Evolutionary conservation across 2,329 filamentous ascomycete species (phyloP).

Genomic region (Colletotrichum ledebouriae): DNA sequence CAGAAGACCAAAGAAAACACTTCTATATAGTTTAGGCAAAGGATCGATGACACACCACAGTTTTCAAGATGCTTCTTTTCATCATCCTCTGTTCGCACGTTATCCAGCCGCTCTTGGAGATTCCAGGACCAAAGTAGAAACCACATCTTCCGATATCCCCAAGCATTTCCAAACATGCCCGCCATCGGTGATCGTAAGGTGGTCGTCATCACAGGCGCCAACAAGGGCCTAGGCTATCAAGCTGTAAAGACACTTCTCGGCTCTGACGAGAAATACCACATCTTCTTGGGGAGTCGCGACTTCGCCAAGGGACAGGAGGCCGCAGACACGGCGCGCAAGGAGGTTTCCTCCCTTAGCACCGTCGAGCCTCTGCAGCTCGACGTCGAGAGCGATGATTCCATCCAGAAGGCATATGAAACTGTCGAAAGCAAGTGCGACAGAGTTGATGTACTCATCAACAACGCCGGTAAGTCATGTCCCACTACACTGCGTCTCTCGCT

Average conservation of each 20-base stretch:
- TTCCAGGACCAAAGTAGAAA: background rate
- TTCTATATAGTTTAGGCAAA: background rate
- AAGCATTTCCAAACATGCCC: background rate
- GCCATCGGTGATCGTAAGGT: conserved; percentile 12
- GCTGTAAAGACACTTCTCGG: conserved; percentile 45
- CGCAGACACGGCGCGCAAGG: conserved; percentile 1
- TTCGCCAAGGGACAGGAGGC: conserved; percentile 45
- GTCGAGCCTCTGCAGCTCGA: conserved; percentile 43
- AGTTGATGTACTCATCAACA: conserved; percentile 50
- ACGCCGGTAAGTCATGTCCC: conserved; percentile 44
- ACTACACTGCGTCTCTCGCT: accelerated
- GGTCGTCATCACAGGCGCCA: conserved; percentile 43
- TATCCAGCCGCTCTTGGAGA: accelerated
- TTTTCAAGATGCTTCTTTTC: background rate
- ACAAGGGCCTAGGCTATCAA: conserved; percentile 49
- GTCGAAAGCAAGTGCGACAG: conserved; percentile 41
- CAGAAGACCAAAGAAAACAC: background rate
- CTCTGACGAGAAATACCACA: conserved; percentile 43
- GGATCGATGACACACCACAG: accelerated
- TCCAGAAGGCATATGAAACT: conserved; percentile 40
- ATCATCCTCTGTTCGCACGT: background rate
- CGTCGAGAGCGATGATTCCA: conserved; percentile 42
- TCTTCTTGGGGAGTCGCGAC: conserved; percentile 48
- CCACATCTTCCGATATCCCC: background rate
- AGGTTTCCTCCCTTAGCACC: conserved; percentile 11